These are phyloP conservation scores for Colletotrichum orbiculare DNA, from an alignment of 2,329 filamentous ascomycete genomes.

Conservation along the genomic window DNA sequence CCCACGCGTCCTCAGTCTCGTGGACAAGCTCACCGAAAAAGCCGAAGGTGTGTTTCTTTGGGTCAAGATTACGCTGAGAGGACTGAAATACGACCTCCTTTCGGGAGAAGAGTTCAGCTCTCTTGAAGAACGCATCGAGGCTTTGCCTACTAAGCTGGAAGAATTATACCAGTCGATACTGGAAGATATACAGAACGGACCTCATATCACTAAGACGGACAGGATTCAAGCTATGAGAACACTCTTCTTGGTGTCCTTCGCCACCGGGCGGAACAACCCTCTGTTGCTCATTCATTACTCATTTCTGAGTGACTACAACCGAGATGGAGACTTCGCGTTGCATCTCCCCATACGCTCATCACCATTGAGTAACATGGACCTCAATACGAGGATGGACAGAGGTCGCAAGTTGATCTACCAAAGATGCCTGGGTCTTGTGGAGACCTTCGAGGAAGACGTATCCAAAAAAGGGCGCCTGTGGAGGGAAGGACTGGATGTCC, in stretches of 20 bases:
- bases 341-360: background rate
- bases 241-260: background rate
- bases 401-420: background rate
- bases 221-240: background rate
- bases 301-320: slow-evolving; percentile 1
- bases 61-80: background rate
- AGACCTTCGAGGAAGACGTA: background rate
- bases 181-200: background rate
- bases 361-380: no score
- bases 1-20: accelerated
- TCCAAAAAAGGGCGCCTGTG: no score
- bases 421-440: slow-evolving; percentile 7
- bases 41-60: slow-evolving; percentile 20
- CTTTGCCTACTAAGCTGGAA: background rate
- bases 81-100: background rate
- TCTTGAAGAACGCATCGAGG: background rate
- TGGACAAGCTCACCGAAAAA: background rate
- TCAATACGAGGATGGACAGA: background rate
- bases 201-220: background rate
- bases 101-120: background rate
- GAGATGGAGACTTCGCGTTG: background rate
- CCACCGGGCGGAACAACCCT: accelerated
- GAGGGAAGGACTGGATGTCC: no score
- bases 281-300: background rate
- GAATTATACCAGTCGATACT: background rate